Base-by-base conservation (phyloP, 108 stramenopile species). In the Cyclotella distinguenda region DNA sequence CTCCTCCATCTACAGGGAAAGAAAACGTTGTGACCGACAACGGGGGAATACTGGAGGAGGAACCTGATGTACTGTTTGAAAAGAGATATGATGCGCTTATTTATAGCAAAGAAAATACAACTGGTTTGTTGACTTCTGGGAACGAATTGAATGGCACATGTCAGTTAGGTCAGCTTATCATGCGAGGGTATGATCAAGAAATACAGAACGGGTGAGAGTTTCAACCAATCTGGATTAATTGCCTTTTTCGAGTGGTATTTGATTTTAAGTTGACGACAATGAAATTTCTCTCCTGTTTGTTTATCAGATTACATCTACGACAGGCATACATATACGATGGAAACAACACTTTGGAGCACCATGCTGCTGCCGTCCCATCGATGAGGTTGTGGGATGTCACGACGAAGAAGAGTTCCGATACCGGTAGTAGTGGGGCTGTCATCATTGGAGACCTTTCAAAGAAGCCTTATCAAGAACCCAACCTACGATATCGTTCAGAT, bases 181-280 rank as follows among this genome's bases (percentile, higher is more conserved):
- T 74, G 15, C 74, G 77, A 46, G 95, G 95, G 1, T 91, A 91
- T 66, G 82, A 84, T 28, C 91, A 93, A 61, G 84, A 95, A 76
- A 36, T 89, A 13, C 8, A 13, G 5, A 93, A 93, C 82, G 95
- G 95, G 38, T 55, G 18, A 36, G 47, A 48, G 1, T 12, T 23
- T 1, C 12, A 11, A 11, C 47, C 11, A 11, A 21, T 19, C 47
- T 23, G 11, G 2, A 1, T 3, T 8, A 25, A 25, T 23, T 48
- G 19, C 22, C 19, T 19, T 25, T n/a, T n/a, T n/a, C n/a, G n/a
- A n/a, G n/a, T n/a, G n/a, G n/a, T n/a, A n/a, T n/a, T n/a, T n/a
- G n/a, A n/a, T n/a, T n/a, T n/a, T n/a, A n/a, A n/a, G n/a, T n/a
- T 16, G 16, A 6, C 45, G 9, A 16, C 45, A 16, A 47, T 47